Evolutionary conservation across 2,329 filamentous ascomycete species (phyloP).

Genomic region (Penicillium sp.): DNA sequence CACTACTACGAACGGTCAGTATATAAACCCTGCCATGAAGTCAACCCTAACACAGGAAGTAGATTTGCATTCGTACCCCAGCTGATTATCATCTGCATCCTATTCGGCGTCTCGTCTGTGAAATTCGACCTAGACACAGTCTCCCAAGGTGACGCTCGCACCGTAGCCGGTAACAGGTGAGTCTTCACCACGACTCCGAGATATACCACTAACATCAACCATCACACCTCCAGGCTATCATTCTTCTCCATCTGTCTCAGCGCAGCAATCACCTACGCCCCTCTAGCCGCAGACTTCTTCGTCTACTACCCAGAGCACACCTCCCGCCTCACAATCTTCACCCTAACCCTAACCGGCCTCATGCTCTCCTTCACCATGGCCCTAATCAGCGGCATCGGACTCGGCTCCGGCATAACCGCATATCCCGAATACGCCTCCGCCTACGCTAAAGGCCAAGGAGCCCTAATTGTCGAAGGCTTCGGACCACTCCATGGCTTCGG

Average conservation of each 20-base stretch:
- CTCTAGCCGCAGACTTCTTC: constrained; percentile 62
- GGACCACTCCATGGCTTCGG: constrained; percentile 58
- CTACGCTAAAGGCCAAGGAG: constrained; percentile 57
- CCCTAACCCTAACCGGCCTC: constrained; percentile 55
- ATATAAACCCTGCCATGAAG: too few relatives aligned
- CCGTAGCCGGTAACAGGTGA: constrained; percentile 48
- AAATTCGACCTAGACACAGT: constrained; percentile 54
- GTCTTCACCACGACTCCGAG: not conserved
- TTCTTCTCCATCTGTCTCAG: constrained; percentile 68
- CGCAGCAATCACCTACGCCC: constrained; percentile 60
- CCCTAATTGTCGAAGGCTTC: constrained; percentile 61
- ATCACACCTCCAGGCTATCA: constrained; percentile 46
- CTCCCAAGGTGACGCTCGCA: constrained; percentile 50
- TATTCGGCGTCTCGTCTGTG: constrained; percentile 58
- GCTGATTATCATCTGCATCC: constrained; percentile 56
- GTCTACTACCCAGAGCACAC: constrained; percentile 59
- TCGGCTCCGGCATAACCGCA: constrained; percentile 54
- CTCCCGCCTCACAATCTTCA: constrained; percentile 52
- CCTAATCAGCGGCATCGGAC: constrained; percentile 58
- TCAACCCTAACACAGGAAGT: not conserved
- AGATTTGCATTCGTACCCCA: constrained; percentile 63
- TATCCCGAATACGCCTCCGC: constrained; percentile 55
- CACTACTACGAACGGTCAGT: constrained; percentile 61
- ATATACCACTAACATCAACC: not conserved
- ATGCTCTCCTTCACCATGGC: constrained; percentile 57